Conservation (phyloP, 768 basidiomycete genomes). For the Trametes elegans region DNA sequence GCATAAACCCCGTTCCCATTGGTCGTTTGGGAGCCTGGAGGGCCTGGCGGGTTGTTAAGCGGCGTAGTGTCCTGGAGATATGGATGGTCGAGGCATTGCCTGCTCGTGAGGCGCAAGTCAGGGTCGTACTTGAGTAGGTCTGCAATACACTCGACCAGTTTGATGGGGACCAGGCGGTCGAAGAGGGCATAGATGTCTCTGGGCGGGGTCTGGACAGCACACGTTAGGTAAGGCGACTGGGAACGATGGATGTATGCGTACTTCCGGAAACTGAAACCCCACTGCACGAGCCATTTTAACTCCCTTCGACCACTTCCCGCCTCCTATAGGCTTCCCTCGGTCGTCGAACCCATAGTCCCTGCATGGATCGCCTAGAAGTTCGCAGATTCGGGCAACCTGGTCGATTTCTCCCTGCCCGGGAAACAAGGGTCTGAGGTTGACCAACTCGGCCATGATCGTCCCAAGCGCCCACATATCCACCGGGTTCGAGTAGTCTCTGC, state of each 20-base stretch:
- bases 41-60: conserved; percentile 63
- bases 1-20: conserved; percentile 11
- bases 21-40: conserved; percentile 32
- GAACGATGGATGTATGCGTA: conserved; percentile 31
- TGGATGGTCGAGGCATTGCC: conserved; percentile 82
- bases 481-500: conserved; percentile 91
- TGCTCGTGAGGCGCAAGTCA: conserved; percentile 77
- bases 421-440: conserved; percentile 93
- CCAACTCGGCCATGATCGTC: conserved; percentile 95
- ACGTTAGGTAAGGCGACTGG: conserved; percentile 12
- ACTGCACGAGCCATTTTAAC: conserved; percentile 83
- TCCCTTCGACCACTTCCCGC: conserved; percentile 85
- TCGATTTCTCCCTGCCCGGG: conserved; percentile 92
- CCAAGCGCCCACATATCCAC: conserved; percentile 99
- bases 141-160: conserved; percentile 86
- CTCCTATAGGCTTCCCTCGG: conserved; percentile 69
- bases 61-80: conserved; percentile 83
- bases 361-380: conserved; percentile 89
- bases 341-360: conserved; percentile 78
- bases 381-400: conserved; percentile 88
- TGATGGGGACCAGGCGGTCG: conserved; percentile 71
- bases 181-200: conserved; percentile 72
- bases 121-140: conserved; percentile 94
- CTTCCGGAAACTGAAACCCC: conserved; percentile 90
- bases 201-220: conserved; percentile 52